Conservation (phyloP, 176 grass and related monocot genomes). For the Phragmites australis region DNA sequence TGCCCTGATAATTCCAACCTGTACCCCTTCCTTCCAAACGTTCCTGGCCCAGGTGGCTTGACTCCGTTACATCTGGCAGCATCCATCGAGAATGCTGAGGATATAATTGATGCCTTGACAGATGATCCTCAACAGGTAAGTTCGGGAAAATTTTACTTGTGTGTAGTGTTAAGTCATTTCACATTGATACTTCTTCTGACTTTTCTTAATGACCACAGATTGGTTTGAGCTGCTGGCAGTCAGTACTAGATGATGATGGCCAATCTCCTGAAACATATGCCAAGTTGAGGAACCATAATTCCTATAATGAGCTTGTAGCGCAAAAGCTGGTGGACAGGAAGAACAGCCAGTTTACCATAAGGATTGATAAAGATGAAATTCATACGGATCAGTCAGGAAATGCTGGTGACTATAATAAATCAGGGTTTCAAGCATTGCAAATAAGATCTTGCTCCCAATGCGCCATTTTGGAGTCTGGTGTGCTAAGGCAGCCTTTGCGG, state of each 20-base stretch:
- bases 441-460: conserved; percentile 70
- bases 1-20: conserved; percentile 53
- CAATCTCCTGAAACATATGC: conserved; percentile 79
- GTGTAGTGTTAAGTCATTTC: conserved; percentile 10
- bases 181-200: neutral
- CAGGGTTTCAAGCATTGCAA: conserved; percentile 41
- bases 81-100: conserved; percentile 57
- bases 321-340: conserved; percentile 70
- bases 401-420: conserved; percentile 36
- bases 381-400: conserved; percentile 42
- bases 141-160: neutral
- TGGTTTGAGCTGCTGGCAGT: conserved; percentile 84
- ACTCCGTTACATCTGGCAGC: conserved; percentile 91
- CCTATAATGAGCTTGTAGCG: conserved; percentile 72
- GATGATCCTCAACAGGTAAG: conserved; percentile 87
- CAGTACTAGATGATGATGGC: conserved; percentile 62
- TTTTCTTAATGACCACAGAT: conserved; percentile 54
- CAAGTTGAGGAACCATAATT: conserved; percentile 61
- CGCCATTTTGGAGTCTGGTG: conserved; percentile 52
- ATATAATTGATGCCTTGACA: conserved; percentile 89
- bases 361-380: conserved; percentile 52
- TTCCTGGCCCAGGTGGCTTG: conserved; percentile 75
- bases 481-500: conserved; percentile 44
- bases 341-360: conserved; percentile 71
- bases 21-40: conserved; percentile 68